phyloP scores from a whole-genome alignment of 1,139 yeast genomes.

The Lipomyces yarrowii region DNA sequence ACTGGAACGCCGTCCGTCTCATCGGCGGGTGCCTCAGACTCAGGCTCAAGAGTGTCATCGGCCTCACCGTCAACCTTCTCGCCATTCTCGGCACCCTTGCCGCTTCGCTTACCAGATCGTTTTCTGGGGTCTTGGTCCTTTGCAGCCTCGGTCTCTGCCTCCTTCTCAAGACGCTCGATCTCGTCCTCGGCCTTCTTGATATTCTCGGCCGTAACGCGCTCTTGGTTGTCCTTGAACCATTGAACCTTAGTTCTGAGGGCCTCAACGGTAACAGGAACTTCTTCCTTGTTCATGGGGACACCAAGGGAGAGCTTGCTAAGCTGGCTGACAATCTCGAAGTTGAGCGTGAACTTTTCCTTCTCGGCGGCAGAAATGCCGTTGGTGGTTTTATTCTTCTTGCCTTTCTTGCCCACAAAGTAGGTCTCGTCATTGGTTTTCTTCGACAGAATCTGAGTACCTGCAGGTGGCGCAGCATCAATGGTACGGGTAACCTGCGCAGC shows the following conservation, averaged over 20 bases:
- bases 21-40: background rate
- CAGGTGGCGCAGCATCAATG: conserved; percentile 41
- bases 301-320: conserved; percentile 76
- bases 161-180: conserved; percentile 34
- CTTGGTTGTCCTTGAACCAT: conserved; percentile 73
- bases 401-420: conserved; percentile 54
- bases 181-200: conserved; percentile 36
- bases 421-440: conserved; percentile 64
- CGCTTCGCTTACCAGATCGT: conserved; percentile 15
- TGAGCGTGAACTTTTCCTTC: conserved; percentile 64
- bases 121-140: conserved; percentile 13
- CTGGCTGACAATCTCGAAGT: conserved; percentile 77
- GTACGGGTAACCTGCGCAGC: conserved; percentile 38
- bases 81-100: conserved; percentile 12
- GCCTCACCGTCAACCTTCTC: conserved; percentile 17
- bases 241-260: conserved; percentile 74
- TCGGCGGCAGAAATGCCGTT: conserved; percentile 32
- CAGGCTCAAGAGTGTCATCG: conserved; percentile 14
- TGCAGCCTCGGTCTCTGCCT: conserved; percentile 30
- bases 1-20: conserved; percentile 1
- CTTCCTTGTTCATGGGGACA: conserved; percentile 79
- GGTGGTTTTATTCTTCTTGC: conserved; percentile 47
- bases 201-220: conserved; percentile 67
- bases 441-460: conserved; percentile 44
- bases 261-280: conserved; percentile 65